These are phyloP conservation scores for Penicillium nucicola DNA, from an alignment of 495 filamentous ascomycete species.

Conservation along the genomic window DNA sequence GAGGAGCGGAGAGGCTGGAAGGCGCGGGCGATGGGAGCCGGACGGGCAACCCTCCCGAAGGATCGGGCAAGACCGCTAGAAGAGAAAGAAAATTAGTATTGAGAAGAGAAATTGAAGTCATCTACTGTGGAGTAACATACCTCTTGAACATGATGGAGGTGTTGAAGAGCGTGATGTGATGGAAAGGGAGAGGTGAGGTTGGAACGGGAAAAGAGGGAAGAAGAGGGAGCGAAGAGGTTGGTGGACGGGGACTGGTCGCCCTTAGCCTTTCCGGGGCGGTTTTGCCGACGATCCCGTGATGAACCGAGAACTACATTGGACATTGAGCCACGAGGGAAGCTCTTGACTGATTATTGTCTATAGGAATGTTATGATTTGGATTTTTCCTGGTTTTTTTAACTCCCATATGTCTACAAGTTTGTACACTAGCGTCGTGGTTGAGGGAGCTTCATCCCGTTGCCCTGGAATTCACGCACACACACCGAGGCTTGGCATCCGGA, in stretches of 20 bases:
- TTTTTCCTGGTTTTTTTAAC: background rate
- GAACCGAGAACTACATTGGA: conserved; percentile 31
- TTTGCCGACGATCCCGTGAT: conserved; percentile 52
- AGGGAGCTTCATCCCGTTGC: conserved; percentile 16
- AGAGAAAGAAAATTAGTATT: conserved; percentile 30
- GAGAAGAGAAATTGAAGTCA: conserved; percentile 46
- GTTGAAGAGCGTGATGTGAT: conserved; percentile 48
- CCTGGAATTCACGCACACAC: conserved; percentile 35
- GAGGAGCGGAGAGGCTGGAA: conserved; percentile 60
- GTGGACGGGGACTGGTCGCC: conserved; percentile 41
- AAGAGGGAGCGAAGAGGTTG: conserved; percentile 40
- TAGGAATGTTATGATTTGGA: background rate
- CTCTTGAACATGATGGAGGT: conserved; percentile 83
- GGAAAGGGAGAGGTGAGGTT: conserved; percentile 32
- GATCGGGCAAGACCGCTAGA: conserved; percentile 72
- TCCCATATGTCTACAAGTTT: conserved; percentile 1
- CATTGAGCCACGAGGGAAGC: background rate
- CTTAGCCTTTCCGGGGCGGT: conserved; percentile 49
- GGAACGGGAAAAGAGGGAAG: conserved; percentile 38
- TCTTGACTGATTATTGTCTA: background rate
- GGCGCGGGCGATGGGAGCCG: conserved; percentile 63
- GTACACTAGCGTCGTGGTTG: conserved; percentile 2
- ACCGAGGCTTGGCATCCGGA: conserved; percentile 43
- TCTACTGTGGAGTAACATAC: conserved; percentile 51
- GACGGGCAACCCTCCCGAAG: conserved; percentile 73